Base-by-base conservation (phyloP, 139 green algal genomes). In the Limnomonas spitsbergensis region DNA sequence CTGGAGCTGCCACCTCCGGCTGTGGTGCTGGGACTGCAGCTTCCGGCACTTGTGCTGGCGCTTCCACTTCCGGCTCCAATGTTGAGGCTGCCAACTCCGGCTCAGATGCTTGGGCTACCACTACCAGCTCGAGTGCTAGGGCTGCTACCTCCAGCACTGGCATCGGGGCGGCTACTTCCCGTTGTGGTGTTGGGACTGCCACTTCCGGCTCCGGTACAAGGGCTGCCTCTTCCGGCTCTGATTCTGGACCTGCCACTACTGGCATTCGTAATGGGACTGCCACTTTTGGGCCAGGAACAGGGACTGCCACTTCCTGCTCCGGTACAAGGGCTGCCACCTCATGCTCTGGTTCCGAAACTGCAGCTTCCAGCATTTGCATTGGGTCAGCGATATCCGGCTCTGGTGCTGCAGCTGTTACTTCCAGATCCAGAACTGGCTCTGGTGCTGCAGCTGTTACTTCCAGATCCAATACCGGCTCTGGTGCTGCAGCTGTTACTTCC, bases 21-120 rank as follows among this genome's bases (percentile, higher is more conserved):
- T 61, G 61, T 36, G 61, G 61, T 72, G 6, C 27, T 34, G 61
- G 61, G 9, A 37, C 61, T 72, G 61, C 61, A 39, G 61, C 61
- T 39, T 7, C 61, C 24, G 61, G 27, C 26, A 24, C 29, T 37
- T 20, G 27, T 72, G 61, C 27, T 39, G 9, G 27, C 9, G 61
- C 47, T 61, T 14, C 47, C 47, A 29, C 47, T 20, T 61, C 20
- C 14, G 47, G 47, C 14, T 61, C 9, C 29, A 20, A 20, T 72
- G 6, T 7, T 34, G 61, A 20, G 9, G 29, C 61, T 72, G 61
- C 61, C 9, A 20, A n/a, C n/a, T n/a, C n/a, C 61, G 27, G 61
- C 9, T 34, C 61, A 72, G 61, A 20, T 39, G 24, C 26, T 72
- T 20, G 27, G 24, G 61, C 27, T 37, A 7, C 27, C 6, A 20